Evolutionary conservation across 345 rosid species (phyloP).

Genomic region (Ricinus communis): DNA sequence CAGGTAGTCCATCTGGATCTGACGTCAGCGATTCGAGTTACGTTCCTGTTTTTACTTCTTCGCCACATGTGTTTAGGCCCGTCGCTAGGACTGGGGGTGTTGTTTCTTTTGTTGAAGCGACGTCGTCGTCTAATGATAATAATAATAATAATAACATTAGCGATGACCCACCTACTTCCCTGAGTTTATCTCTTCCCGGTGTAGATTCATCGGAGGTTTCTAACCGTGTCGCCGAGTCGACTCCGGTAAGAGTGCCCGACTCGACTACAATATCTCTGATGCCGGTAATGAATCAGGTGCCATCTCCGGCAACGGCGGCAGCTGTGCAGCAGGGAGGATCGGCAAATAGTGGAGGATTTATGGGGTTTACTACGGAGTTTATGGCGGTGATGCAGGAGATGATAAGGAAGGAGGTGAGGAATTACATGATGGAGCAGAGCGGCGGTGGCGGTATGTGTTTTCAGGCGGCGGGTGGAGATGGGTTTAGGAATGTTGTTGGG

Average conservation of each 20-base stretch:
- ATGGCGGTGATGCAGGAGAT: conserved; percentile 90
- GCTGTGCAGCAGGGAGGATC: conserved; percentile 21
- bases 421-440: conserved; percentile 65
- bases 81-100: conserved; percentile 53
- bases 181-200: conserved; percentile 71
- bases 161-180: conserved; percentile 59
- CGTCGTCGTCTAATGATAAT: conserved; percentile 34
- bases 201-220: conserved; percentile 46
- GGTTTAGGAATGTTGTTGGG: conserved; percentile 56
- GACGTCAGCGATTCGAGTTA: conserved; percentile 66
- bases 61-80: conserved; percentile 46
- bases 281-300: not conserved
- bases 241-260: conserved; percentile 6
- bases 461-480: conserved; percentile 50
- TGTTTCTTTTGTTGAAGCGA: conserved; percentile 31
- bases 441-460: conserved; percentile 46
- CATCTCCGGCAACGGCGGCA: not conserved
- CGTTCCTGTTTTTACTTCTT: conserved; percentile 43
- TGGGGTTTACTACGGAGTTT: conserved; percentile 64
- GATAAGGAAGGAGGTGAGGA: conserved; percentile 83
- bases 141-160: not conserved
- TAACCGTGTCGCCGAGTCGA: conserved; percentile 38
- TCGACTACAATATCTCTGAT: not conserved
- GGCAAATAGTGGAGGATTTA: conserved; percentile 38
- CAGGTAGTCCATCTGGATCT: conserved; percentile 77